phyloP scores from a whole-genome alignment of 257 asterid species.

The Solanum paucissectum region DNA sequence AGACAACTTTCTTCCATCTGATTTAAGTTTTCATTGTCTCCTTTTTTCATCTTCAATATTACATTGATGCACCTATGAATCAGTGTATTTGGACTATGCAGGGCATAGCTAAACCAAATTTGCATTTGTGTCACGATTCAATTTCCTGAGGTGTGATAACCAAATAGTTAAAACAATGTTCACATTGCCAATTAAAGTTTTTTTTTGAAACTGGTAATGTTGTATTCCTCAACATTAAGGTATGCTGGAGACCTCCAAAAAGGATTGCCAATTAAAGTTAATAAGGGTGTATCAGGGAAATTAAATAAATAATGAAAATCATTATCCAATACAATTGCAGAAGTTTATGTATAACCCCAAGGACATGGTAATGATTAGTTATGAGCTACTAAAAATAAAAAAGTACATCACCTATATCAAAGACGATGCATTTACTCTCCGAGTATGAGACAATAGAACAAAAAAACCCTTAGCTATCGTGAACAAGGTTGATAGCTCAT shows the following conservation, averaged over 20 bases:
- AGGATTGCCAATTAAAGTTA: background rate
- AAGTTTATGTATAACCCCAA: background rate
- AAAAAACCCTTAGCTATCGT: background rate
- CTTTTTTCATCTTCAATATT: background rate
- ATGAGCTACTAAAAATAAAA: background rate
- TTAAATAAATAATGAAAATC: background rate
- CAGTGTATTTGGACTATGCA: background rate
- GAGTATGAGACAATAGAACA: background rate
- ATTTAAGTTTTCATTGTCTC: background rate
- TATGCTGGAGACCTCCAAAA: too few species aligned
- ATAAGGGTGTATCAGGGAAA: background rate
- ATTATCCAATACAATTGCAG: background rate
- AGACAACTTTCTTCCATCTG: background rate
- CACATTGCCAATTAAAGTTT: background rate
- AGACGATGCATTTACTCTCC: background rate
- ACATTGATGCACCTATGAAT: background rate
- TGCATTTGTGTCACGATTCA: background rate
- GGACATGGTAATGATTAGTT: background rate
- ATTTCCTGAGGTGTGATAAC: background rate
- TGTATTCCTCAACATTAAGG: too few species aligned
- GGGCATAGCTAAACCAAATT: background rate
- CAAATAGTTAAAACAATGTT: background rate
- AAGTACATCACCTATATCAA: background rate
- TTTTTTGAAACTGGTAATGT: too few species aligned
- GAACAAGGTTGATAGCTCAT: background rate